Conservation (phyloP, 2,329 filamentous ascomycete species). For the Diplodia intermedia region DNA sequence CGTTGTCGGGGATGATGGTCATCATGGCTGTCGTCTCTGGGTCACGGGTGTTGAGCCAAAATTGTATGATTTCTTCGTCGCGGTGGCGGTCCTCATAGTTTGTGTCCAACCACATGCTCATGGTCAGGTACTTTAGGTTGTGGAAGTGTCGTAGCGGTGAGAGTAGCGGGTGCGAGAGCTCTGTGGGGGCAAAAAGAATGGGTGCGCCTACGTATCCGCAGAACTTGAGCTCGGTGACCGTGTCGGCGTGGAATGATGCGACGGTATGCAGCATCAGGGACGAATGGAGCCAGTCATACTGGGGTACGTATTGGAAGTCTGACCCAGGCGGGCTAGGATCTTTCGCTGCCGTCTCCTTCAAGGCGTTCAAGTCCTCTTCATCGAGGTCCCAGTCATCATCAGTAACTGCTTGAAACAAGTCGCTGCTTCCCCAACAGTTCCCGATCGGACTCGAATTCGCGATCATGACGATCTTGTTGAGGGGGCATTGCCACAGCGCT, state of each 20-base stretch:
- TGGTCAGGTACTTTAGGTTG: conserved; percentile 50
- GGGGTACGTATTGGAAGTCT: conserved; percentile 44
- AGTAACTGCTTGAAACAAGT: conserved; percentile 31
- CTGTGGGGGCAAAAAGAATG: conserved; percentile 47
- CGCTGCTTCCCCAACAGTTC: conserved; percentile 54
- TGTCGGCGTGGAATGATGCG: conserved; percentile 50
- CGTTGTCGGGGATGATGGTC: conserved; percentile 36
- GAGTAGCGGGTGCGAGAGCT: conserved; percentile 50
- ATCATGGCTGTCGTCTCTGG: conserved; percentile 49
- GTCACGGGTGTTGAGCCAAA: conserved; percentile 52
- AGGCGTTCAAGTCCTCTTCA: conserved; percentile 40
- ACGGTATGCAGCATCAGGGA: conserved; percentile 53
- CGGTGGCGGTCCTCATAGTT: conserved; percentile 48
- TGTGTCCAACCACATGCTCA: conserved; percentile 54
- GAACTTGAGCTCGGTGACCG: conserved; percentile 55
- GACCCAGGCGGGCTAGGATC: conserved; percentile 31
- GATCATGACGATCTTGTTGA: conserved; percentile 56
- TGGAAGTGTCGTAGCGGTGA: conserved; percentile 51
- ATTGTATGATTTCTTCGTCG: conserved; percentile 54
- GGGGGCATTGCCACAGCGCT: conserved; percentile 50
- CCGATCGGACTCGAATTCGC: conserved; percentile 53
- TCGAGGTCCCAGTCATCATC: conserved; percentile 32
- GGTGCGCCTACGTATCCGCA: conserved; percentile 56
- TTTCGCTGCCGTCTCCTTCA: conserved; percentile 37
- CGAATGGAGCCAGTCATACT: conserved; percentile 51